Evolutionary conservation across 2,329 filamentous ascomycete species (phyloP).

Genomic region (Trichophyton mentagrophytes): DNA sequence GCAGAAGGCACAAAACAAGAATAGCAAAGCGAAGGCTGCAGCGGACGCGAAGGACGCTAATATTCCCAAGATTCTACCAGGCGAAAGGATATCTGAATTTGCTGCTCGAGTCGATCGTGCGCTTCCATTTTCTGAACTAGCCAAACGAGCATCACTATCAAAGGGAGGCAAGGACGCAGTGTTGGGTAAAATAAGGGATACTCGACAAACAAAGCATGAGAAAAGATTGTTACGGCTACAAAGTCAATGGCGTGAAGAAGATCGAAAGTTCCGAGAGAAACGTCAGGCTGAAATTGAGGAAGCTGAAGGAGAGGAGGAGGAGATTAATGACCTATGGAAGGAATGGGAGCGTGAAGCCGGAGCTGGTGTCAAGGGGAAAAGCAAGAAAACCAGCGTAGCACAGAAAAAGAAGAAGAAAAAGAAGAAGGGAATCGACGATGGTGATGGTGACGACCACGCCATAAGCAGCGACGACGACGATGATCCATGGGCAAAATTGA

Average conservation of each 20-base stretch:
- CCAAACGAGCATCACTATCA: conserved; percentile 38
- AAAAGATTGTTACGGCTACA: conserved; percentile 56
- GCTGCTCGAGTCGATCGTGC: conserved; percentile 70
- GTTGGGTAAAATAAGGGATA: conserved; percentile 33
- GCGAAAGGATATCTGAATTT: conserved; percentile 74
- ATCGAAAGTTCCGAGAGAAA: conserved; percentile 49
- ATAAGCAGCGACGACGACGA: conserved; percentile 41
- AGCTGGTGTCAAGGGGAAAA: conserved; percentile 39
- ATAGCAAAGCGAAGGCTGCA: conserved; percentile 12
- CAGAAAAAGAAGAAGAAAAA: conserved; percentile 46
- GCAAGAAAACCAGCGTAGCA: conserved; percentile 49
- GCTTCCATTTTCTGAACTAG: conserved; percentile 59
- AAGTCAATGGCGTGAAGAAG: conserved; percentile 44
- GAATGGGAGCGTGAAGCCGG: conserved; percentile 45
- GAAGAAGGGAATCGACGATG: conserved; percentile 28
- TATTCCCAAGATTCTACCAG: conserved; percentile 61
- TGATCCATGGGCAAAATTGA: conserved; percentile 67
- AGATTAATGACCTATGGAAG: conserved; percentile 53
- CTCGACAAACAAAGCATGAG: conserved; percentile 68
- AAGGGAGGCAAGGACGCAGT: conserved; percentile 23
- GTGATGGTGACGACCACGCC: conserved; percentile 26
- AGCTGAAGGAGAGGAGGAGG: conserved; percentile 47
- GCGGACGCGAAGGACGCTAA: conserved; percentile 3
- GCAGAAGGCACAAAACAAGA: conserved; percentile 4
- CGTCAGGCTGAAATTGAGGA: conserved; percentile 66